Base-by-base conservation (phyloP, 2,329 filamentous ascomycete genomes). In the Pleoardoris graminearum region DNA sequence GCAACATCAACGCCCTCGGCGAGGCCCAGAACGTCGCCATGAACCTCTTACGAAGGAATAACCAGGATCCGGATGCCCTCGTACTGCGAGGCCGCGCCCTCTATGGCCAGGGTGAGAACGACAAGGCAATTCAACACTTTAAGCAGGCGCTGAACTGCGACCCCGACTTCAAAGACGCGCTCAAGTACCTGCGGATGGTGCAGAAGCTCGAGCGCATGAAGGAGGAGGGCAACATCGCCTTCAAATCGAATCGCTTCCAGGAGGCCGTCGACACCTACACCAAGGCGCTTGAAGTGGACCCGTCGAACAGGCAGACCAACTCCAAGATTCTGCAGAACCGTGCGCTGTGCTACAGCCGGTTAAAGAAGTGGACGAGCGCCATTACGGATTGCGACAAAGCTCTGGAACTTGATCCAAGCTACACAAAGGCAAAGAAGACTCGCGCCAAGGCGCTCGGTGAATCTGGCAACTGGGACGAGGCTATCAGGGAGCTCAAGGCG, bases 21-120 rank as follows among this genome's bases (percentile, higher is more conserved):
- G 92, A 97, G 73, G 93, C 91, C 4, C 91, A 96, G 75, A 95
- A 92, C 70, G 85, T 97, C 49, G 91, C 91, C 65, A 96, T 97
- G 85, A 84, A 84, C 2, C 76, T 99, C 63, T 80, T 99, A 57
- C 85, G 94, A 48, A 81, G 83, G 69, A 97, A 97, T 78, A 91
- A 81, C 72, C 88, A 93, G 70, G 94, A 99, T 68, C 92, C 94
- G 1, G 94, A 99, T 76, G 94, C 93, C 1, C 79, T 99, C 58
- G 90, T 97, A 5, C 83, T 99, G 46, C 85, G 93, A 42, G 94
- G 93, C 21, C 85, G 91, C 58, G 88, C 91, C 14, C 82, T 96
- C 44, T 97, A 97, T 67, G 87, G 86, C 3, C 90, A 94, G 71
- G 94, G 94, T 25, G 94, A 99, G 63, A 96, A 96, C 67, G 90